Percentiles rank a stretch among this genome's conserved stretches.
Conservation (phyloP, 148 eudicot genomes). For the Cornus suecica region DNA sequence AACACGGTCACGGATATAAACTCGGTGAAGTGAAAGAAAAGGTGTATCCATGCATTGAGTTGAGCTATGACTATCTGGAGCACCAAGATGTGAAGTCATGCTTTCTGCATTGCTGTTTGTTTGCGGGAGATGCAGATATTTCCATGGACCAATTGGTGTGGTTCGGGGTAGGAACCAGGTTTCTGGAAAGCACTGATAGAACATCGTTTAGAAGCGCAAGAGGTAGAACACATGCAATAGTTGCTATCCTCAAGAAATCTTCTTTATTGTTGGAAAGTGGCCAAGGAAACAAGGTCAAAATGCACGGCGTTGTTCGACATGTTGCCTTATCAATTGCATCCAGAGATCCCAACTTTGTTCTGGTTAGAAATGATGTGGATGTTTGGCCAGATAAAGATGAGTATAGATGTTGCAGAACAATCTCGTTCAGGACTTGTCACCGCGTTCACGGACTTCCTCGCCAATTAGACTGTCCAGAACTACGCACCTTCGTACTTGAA, state of each 20-base stretch:
- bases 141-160: neutral
- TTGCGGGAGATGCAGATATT: slow-evolving; percentile 11
- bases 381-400: neutral
- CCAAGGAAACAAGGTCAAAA: neutral
- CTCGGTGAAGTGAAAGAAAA: neutral
- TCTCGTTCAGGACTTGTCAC: neutral
- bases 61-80: neutral
- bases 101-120: slow-evolving; percentile 18
- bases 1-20: no score
- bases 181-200: neutral
- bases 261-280: slow-evolving; percentile 1
- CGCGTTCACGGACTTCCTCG: neutral
- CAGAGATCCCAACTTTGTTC: neutral
- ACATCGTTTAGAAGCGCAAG: neutral
- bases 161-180: neutral
- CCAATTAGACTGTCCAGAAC: neutral
- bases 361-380: neutral
- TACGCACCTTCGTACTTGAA: slow-evolving; percentile 7
- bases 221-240: neutral
- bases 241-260: slow-evolving; percentile 1
- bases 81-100: neutral
- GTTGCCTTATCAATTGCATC: slow-evolving; percentile 10
- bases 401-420: neutral
- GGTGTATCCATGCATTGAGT: neutral
- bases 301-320: slow-evolving; percentile 26